Evolutionary conservation across 2,329 filamentous ascomycete genomes (phyloP), one percentile per base, ranked within the genome.

Genomic region (Lachnellula occidentalis): DNA sequence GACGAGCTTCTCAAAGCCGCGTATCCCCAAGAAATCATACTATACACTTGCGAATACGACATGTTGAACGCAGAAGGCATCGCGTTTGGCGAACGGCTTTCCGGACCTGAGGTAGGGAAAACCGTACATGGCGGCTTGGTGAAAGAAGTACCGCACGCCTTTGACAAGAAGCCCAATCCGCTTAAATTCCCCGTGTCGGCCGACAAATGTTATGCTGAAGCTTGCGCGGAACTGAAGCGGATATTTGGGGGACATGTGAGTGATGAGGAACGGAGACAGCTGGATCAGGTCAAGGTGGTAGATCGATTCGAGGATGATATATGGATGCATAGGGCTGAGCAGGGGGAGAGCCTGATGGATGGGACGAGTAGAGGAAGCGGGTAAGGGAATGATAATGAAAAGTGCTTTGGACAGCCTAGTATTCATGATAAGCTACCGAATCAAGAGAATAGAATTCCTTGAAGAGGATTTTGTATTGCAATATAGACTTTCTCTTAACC

Each of bases 91-190:
- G 75, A 82, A 50, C 74, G 85, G 19, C 68, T 90, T 8, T 67
- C 73, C 47, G 66, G 70, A 1, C 48, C 64, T 7, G 73, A 74
- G 1, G 67, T 82, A 5, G 73, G 72, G 22, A 86, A 85, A 70
- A 74, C 74, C 7, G 78, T 87, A 1, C 71, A 74, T 50, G 85
- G 83, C 61, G 77, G 76, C 24, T 78, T 83, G 69, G 76, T 87
- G 2, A 71, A 74, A 3, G 80, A 75, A 2, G 82, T 83, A 21
- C 76, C 78, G 27, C 84, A 87, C 64, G 83, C 77, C 0, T 87
- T 84, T 78, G 84, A 87, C 63, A 87, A 87, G 70, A 78, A 78
- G 27, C 82, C 83, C 0, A 85, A 84, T 63, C 82, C 81, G 4
- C 66, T 81, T 22, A 75, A 74, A 52, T 69, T 69, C 39, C 66